Base-by-base conservation (phyloP, 2,329 filamentous ascomycete genomes). In the Venturiaceae sp. region DNA sequence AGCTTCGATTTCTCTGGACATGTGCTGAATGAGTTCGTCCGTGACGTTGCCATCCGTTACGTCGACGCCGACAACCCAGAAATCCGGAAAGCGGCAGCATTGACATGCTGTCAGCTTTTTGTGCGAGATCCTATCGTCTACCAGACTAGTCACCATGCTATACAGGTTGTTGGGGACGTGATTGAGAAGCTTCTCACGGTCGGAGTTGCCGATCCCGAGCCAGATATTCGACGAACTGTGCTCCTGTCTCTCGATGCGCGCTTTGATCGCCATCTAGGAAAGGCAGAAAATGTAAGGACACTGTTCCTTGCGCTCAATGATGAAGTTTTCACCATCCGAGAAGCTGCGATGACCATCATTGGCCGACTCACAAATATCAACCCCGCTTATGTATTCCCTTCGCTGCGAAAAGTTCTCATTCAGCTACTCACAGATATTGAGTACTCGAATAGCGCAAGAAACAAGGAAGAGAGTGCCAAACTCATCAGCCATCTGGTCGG, bases 51-150 rank as follows among this genome's bases (percentile, higher is more conserved):
- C 3, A 95, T 99, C 68, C 94, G 92, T 70, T 99, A 96, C 66
- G 92, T 99, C 44, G 92, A 99, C 65, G 94, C 95, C 63, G 92
- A 97, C 65, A 95, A 96, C 66, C 82, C 90, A 0, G 89, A 95
- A 63, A 96, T 96, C 55, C 85, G 94, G 60, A 92, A 96, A 72
- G 94, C 94, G 16, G 92, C 94, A 2, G 92, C 94, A 16, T 79
- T 99, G 61, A 99, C 95, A 5, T 97, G 94, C 73, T 99, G 95
- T 68, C 95, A 99, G 71, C 83, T 99, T 50, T 97, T 97, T 68
- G 89, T 97, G 50, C 86, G 90, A 65, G 95, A 99, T 69, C 94
- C 94, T 0, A 97, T 99, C 63, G 91, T 99, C 66, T 94, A 96
- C 66, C 94, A 99, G 74, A 96, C 92, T 6, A 97, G 94, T 70